Conservation (phyloP, 805 yeast species). For the Jamesozyma gamospora region DNA sequence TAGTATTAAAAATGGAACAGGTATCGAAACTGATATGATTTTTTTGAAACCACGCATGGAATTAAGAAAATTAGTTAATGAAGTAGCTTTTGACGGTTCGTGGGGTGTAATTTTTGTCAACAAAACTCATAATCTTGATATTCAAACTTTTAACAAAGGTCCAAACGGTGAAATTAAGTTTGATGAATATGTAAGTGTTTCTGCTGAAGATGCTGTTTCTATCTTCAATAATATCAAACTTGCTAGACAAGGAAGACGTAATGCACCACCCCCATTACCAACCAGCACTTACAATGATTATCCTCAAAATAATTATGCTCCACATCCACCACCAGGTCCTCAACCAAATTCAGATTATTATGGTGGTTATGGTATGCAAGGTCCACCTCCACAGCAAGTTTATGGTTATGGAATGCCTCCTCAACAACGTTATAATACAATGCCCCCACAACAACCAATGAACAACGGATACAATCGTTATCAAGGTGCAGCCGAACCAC, state of each 20-base stretch:
- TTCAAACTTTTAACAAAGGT: constrained; percentile 62
- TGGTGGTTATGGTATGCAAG: constrained; percentile 3
- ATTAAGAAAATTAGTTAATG: constrained; percentile 44
- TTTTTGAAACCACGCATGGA: constrained; percentile 36
- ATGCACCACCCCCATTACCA: constrained; percentile 1
- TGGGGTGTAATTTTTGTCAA: constrained; percentile 60
- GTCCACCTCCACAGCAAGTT: constrained; percentile 8
- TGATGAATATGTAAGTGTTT: constrained; percentile 72
- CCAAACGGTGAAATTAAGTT: constrained; percentile 66
- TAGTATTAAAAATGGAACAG: constrained; percentile 31
- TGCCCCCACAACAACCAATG: constrained; percentile 5
- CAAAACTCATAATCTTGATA: constrained; percentile 45
- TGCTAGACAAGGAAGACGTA: constrained; percentile 9
- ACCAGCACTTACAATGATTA: constrained; percentile 2
- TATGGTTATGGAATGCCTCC: constrained; percentile 12
- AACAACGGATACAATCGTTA: constrained; percentile 9
- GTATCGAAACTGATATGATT: constrained; percentile 34
- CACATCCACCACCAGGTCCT: constrained; percentile 8
- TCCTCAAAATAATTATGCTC: constrained; percentile 2
- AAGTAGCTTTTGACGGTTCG: constrained; percentile 74
- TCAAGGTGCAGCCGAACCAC: constrained; percentile 8
- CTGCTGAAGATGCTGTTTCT: constrained; percentile 50
- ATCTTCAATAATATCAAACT: constrained; percentile 27
- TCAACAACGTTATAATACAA: constrained; percentile 8
- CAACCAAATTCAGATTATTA: constrained; percentile 7